These are phyloP conservation scores for Asterophora parasitica DNA, from an alignment of 768 basidiomycete genomes.

Conservation along the genomic window DNA sequence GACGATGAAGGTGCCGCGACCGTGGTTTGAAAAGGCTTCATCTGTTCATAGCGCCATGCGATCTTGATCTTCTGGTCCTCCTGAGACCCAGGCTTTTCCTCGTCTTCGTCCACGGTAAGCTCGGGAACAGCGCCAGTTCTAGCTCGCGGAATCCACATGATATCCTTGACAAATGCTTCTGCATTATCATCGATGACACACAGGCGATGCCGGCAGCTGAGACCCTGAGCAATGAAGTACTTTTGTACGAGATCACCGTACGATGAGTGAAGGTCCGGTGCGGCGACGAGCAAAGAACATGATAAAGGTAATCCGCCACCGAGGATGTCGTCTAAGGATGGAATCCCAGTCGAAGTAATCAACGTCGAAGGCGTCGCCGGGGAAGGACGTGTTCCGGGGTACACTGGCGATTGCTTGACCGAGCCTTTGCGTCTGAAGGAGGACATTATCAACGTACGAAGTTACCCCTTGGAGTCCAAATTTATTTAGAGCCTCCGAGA, in stretches of 20 bases:
- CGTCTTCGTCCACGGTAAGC: conserved; percentile 19
- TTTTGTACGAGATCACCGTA: conserved; percentile 83
- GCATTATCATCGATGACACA: conserved; percentile 61
- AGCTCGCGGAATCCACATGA: conserved; percentile 75
- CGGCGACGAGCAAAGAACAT: conserved; percentile 63
- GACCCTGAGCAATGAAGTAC: conserved; percentile 87
- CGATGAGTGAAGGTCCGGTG: conserved; percentile 83
- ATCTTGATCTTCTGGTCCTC: conserved; percentile 76
- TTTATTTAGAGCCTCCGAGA: too few relatives aligned
- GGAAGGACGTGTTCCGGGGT: conserved; percentile 54
- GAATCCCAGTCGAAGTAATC: conserved; percentile 81
- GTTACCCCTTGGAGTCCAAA: too few relatives aligned
- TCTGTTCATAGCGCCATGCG: conserved; percentile 94
- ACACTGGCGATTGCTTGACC: conserved; percentile 36
- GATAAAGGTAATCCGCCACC: conserved; percentile 88
- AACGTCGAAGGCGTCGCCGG: conserved; percentile 51
- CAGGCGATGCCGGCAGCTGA: conserved; percentile 65
- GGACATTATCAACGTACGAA: conserved; percentile 64
- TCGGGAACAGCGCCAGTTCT: conserved; percentile 4
- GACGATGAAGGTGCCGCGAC: conserved; percentile 47
- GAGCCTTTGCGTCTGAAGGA: conserved; percentile 72
- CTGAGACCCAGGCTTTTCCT: conserved; percentile 28
- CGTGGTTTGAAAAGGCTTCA: conserved; percentile 91
- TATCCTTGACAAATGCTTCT: conserved; percentile 54
- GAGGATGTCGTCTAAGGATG: conserved; percentile 91